phyloP scores from a whole-genome alignment of 2,329 filamentous ascomycete genomes.

The Anisogramma anomala region DNA sequence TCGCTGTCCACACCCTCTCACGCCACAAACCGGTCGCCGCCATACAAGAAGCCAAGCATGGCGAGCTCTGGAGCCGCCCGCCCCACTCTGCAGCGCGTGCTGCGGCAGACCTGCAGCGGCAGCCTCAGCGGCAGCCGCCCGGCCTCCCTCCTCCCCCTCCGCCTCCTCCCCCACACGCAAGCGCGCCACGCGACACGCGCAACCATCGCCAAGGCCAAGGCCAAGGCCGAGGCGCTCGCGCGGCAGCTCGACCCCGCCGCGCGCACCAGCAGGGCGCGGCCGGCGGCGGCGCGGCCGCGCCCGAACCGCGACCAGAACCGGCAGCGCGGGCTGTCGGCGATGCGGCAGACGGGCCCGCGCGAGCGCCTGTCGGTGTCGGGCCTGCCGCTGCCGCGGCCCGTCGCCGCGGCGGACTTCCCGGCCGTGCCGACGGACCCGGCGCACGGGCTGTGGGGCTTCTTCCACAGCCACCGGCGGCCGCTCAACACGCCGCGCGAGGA shows the following conservation, averaged over 20 bases:
- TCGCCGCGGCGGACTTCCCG: conserved; percentile 38
- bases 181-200: conserved; percentile 23
- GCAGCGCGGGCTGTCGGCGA: conserved; percentile 67
- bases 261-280: conserved; percentile 32
- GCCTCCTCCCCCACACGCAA: conserved; percentile 11
- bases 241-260: conserved; percentile 28
- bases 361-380: conserved; percentile 64
- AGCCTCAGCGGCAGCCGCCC: background rate
- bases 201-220: conserved; percentile 19
- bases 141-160: background rate
- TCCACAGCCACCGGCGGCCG: conserved; percentile 57
- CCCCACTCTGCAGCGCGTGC: conserved; percentile 9
- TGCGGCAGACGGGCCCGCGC: conserved; percentile 64
- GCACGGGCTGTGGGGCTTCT: conserved; percentile 91
- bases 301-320: conserved; percentile 59
- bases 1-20: background rate
- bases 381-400: conserved; percentile 60
- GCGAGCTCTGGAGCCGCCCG: conserved; percentile 5
- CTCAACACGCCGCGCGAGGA: conserved; percentile 63
- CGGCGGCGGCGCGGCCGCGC: conserved; percentile 20
- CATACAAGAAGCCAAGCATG: too few relatives aligned
- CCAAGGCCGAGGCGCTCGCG: conserved; percentile 15
- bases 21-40: background rate
- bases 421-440: conserved; percentile 51
- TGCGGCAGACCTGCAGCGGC: conserved; percentile 8